Evolutionary conservation across 768 basidiomycete genomes (phyloP).

Genomic region (Epithele typhae): DNA sequence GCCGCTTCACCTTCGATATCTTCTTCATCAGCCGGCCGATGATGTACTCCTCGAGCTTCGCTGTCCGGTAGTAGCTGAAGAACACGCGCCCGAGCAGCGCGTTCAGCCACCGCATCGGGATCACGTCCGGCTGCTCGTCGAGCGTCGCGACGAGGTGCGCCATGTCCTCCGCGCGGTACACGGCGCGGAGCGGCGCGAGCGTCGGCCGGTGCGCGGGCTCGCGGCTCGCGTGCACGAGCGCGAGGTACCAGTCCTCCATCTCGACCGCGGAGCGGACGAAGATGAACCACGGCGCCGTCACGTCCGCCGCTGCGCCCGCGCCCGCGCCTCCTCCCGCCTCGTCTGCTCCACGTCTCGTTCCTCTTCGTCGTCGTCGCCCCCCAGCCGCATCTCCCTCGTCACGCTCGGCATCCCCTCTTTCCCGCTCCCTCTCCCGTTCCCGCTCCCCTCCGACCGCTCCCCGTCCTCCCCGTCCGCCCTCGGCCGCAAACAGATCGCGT

Average conservation of each 20-base stretch:
- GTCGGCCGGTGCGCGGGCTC: slow-evolving; percentile 59
- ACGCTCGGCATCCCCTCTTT: slow-evolving; percentile 42
- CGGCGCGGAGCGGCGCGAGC: slow-evolving; percentile 51
- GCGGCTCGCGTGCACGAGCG: slow-evolving; percentile 71
- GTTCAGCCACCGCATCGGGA: slow-evolving; percentile 97
- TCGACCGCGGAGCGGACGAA: slow-evolving; percentile 84
- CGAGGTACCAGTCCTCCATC: slow-evolving; percentile 97
- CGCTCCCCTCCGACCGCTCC: slow-evolving; percentile 66
- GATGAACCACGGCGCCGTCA: slow-evolving; percentile 82
- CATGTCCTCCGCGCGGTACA: slow-evolving; percentile 83
- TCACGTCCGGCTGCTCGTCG: slow-evolving; percentile 92
- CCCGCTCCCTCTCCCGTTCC: slow-evolving; percentile 15
- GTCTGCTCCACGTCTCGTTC: slow-evolving; percentile 29
- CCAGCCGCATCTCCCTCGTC: slow-evolving; percentile 48
- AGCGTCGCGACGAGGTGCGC: slow-evolving; percentile 74
- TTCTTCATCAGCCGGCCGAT: slow-evolving; percentile 91
- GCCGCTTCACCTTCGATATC: slow-evolving; percentile 85
- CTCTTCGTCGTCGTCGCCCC: slow-evolving; percentile 33
- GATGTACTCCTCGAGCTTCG: slow-evolving; percentile 77
- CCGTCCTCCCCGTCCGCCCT: slow-evolving; percentile 46
- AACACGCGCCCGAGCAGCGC: slow-evolving; percentile 90
- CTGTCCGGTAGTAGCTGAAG: slow-evolving; percentile 87
- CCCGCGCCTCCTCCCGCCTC: slow-evolving; percentile 34
- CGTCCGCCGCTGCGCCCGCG: slow-evolving; percentile 48
- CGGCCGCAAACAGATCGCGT: slow-evolving; percentile 76